These are phyloP conservation scores for Xylaria venustula DNA, from an alignment of 495 filamentous ascomycete genomes.

Conservation along the genomic window DNA sequence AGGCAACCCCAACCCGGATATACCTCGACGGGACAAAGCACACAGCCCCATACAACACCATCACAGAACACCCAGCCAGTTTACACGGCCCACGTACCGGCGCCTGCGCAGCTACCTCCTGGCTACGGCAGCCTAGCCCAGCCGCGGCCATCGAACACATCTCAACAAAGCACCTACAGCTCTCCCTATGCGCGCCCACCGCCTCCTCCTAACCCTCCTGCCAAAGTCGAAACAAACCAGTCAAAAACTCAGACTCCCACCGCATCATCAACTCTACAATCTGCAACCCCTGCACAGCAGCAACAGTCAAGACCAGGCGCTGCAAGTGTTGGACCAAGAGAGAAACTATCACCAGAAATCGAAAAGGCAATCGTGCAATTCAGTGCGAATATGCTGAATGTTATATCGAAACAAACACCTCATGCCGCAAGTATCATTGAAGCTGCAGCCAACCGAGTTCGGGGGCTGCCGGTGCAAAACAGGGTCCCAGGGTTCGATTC, in stretches of 20 bases:
- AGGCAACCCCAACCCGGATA: slow-evolving; percentile 23
- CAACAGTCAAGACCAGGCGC: slow-evolving; percentile 12
- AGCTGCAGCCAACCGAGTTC: slow-evolving; percentile 24
- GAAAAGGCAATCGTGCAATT: slow-evolving; percentile 30
- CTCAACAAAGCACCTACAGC: slow-evolving; percentile 39
- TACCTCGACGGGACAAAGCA: slow-evolving; percentile 20
- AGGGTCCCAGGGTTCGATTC: slow-evolving; percentile 27
- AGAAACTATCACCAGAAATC: slow-evolving; percentile 23
- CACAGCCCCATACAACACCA: slow-evolving; percentile 19
- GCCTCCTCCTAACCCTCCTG: slow-evolving; percentile 20
- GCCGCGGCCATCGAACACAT: slow-evolving; percentile 30
- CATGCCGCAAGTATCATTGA: slow-evolving; percentile 29
- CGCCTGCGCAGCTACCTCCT: slow-evolving; percentile 32
- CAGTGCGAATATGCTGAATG: slow-evolving; percentile 26
- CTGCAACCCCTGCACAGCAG: slow-evolving; percentile 8
- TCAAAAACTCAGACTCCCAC: slow-evolving; percentile 20
- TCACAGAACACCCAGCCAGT: slow-evolving; percentile 28
- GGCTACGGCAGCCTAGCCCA: slow-evolving; percentile 28
- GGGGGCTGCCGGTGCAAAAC: slow-evolving; percentile 24
- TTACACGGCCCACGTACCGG: slow-evolving; percentile 32
- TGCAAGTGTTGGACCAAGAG: not conserved
- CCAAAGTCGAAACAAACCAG: slow-evolving; percentile 18
- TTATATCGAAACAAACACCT: slow-evolving; percentile 23
- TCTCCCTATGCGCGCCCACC: slow-evolving; percentile 44
- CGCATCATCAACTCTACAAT: slow-evolving; percentile 14